A percentile compares a stretch with the other conserved stretches of the same genome.
These are phyloP conservation scores for Penicillium glabrum DNA, from an alignment of 2,329 filamentous ascomycete species.

Conservation along the genomic window DNA sequence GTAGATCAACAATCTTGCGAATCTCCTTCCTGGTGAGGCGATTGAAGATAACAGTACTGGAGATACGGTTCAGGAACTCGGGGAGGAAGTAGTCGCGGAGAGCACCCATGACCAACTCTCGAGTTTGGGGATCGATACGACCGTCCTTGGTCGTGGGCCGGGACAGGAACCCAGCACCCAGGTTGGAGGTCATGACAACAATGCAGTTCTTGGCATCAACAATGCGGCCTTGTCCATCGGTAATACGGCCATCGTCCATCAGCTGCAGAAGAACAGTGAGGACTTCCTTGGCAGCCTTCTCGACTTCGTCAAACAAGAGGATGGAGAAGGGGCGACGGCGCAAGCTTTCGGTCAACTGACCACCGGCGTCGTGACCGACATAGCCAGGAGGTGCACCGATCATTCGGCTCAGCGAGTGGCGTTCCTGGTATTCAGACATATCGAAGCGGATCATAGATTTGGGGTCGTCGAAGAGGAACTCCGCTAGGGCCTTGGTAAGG, in stretches of 20 bases:
- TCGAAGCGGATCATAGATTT: constrained; percentile 99
- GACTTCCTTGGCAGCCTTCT: constrained; percentile 97
- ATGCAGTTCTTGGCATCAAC: constrained; percentile 98
- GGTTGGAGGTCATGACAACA: constrained; percentile 97
- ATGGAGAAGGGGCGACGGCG: constrained; percentile 97
- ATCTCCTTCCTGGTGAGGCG: constrained; percentile 87
- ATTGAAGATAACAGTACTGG: constrained; percentile 96
- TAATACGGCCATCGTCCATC: constrained; percentile 98
- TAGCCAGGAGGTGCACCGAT: constrained; percentile 97
- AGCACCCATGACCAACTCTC: constrained; percentile 85
- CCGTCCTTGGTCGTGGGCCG: constrained; percentile 77
- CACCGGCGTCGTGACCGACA: constrained; percentile 92
- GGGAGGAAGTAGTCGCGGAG: constrained; percentile 96
- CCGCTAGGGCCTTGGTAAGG: constrained; percentile 92
- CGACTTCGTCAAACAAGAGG: constrained; percentile 94
- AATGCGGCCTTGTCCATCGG: constrained; percentile 91
- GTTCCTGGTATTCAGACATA: constrained; percentile 99
- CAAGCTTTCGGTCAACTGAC: constrained; percentile 91
- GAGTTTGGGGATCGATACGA: constrained; percentile 79
- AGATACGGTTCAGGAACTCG: constrained; percentile 98
- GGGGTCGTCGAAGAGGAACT: constrained; percentile 96
- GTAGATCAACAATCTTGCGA: constrained; percentile 90
- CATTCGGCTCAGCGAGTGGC: constrained; percentile 92
- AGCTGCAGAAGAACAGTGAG: constrained; percentile 97
- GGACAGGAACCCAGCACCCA: constrained; percentile 90